These are phyloP conservation scores for Mortierella antarctica DNA, from an alignment of 192 early-diverging fungal species.

Conservation along the genomic window DNA sequence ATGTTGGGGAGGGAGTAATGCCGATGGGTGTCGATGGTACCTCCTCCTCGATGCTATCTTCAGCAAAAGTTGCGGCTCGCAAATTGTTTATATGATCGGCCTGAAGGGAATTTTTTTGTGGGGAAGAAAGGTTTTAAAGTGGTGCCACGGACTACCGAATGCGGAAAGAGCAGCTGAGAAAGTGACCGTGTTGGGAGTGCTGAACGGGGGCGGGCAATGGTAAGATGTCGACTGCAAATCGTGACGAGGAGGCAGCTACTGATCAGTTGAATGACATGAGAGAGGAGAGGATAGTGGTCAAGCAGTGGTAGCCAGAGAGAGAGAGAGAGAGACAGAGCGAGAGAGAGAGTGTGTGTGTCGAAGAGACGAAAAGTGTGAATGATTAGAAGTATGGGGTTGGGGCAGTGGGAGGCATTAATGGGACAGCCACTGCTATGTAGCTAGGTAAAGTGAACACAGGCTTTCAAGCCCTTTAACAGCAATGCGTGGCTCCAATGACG, in stretches of 20 bases:
- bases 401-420: neutral
- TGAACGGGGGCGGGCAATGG: neutral
- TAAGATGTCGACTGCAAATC: neutral
- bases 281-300: neutral
- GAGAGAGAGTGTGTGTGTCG: too few species aligned
- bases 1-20: neutral
- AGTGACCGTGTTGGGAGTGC: neutral
- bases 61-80: neutral
- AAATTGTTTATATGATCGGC: neutral
- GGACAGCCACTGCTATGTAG: too few species aligned
- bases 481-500: too few species aligned
- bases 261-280: neutral
- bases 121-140: slow-evolving; percentile 16
- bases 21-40: neutral
- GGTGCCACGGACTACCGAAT: slow-evolving; percentile 27
- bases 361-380: neutral
- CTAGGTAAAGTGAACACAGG: too few species aligned
- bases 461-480: too few species aligned
- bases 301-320: neutral
- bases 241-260: neutral
- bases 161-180: neutral
- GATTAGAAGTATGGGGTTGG: neutral
- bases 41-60: slow-evolving; percentile 1
- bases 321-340: too few species aligned
- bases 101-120: neutral